These are phyloP conservation scores for Anastatica hierochuntica DNA, from an alignment of 345 rosid genomes.

Conservation along the genomic window DNA sequence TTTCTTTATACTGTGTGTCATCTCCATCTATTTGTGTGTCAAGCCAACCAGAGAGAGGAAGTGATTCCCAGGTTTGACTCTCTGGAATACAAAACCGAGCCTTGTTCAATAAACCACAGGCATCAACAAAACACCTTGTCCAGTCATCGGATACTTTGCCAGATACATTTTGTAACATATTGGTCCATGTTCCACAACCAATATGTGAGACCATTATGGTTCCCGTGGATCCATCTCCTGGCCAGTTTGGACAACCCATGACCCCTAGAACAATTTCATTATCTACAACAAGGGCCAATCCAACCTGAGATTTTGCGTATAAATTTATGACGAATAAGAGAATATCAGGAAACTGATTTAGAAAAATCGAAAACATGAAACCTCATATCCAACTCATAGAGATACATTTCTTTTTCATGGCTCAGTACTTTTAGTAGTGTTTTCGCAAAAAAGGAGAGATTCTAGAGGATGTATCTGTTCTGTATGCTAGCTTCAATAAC, in stretches of 20 bases:
- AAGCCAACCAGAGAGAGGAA: constrained; percentile 49
- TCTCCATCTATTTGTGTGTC: constrained; percentile 34
- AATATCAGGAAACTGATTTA: no score
- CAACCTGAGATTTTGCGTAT: constrained; percentile 47
- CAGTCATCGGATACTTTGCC: constrained; percentile 35
- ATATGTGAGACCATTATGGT: constrained; percentile 59
- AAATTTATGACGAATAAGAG: constrained; percentile 19
- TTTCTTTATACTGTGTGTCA: constrained; percentile 31
- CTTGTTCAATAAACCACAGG: constrained; percentile 28
- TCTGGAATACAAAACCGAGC: constrained; percentile 72
- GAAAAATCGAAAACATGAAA: neutral
- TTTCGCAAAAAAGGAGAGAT: neutral
- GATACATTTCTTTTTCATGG: neutral
- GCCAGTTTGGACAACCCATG: constrained; percentile 95
- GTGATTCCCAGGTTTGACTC: constrained; percentile 67
- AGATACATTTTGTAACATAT: constrained; percentile 27
- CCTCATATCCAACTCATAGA: neutral
- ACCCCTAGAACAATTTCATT: constrained; percentile 68
- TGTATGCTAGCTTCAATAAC: neutral
- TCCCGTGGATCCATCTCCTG: constrained; percentile 35
- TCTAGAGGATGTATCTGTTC: neutral
- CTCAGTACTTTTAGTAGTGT: neutral
- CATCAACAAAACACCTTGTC: constrained; percentile 70
- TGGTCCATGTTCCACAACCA: constrained; percentile 83
- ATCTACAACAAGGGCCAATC: constrained; percentile 80